These are phyloP conservation scores for Cutaneotrichosporon cutaneum DNA, from an alignment of 1,284 basidiomycete genomes.

Conservation along the genomic window DNA sequence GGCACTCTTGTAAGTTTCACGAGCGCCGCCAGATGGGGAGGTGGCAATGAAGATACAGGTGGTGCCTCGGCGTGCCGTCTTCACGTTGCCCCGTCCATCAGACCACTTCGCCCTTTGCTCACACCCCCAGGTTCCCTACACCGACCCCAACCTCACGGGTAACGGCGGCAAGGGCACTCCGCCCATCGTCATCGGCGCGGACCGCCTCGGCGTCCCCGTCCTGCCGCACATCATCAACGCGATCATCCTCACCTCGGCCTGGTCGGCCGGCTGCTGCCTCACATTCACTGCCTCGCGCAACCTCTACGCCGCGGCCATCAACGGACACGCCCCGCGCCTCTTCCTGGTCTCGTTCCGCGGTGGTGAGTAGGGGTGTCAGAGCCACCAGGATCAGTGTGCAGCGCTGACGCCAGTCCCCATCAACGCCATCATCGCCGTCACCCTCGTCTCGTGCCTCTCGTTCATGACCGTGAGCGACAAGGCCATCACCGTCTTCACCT, in stretches of 20 bases:
- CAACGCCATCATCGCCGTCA: conserved; percentile 60
- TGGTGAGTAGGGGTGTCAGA: background rate
- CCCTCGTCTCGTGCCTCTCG: conserved; percentile 61
- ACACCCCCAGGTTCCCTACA: conserved; percentile 46
- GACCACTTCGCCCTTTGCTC: background rate
- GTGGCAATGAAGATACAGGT: no score
- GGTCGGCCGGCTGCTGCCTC: conserved; percentile 33
- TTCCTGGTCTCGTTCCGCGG: conserved; percentile 65
- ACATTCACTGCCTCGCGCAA: conserved; percentile 43
- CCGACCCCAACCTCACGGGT: conserved; percentile 51
- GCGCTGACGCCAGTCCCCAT: conserved; percentile 59
- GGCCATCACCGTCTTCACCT: conserved; percentile 66
- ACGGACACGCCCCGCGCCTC: conserved; percentile 59
- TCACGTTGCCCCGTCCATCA: no score
- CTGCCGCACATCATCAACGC: conserved; percentile 69
- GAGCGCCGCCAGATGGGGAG: no score
- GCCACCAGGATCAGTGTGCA: background rate
- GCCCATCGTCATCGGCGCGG: conserved; percentile 71
- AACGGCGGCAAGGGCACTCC: conserved; percentile 63
- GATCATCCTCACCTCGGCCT: conserved; percentile 60
- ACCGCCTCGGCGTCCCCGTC: conserved; percentile 68
- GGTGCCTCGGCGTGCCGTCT: no score
- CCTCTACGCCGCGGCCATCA: conserved; percentile 54
- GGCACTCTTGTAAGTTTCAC: conserved; percentile 21
- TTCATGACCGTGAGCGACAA: conserved; percentile 60